A percentile compares a stretch with the other conserved stretches of the same genome.
Conservation (phyloP, 169 alveolate genomes). For the Eimeria acervulina region DNA sequence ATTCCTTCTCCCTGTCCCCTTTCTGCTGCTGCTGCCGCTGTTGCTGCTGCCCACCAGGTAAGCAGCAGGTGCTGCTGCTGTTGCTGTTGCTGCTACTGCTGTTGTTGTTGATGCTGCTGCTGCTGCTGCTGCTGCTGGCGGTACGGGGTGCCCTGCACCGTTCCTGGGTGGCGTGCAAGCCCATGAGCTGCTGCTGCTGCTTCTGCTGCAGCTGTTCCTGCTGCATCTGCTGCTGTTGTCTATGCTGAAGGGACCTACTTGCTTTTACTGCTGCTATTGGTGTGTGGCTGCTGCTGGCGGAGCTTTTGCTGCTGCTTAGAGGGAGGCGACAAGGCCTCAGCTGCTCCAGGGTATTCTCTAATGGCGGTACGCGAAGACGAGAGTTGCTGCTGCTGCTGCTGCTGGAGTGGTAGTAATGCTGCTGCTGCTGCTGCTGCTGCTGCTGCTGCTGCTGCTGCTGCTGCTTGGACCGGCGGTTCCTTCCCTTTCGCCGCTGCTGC, state of each 20-base stretch:
- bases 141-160: no score
- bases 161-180: no score
- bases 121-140: neutral
- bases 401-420: neutral
- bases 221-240: slow-evolving; percentile 13
- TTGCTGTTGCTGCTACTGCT: neutral
- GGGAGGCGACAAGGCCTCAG: neutral
- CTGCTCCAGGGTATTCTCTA: slow-evolving; percentile 17
- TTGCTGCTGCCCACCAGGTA: slow-evolving; percentile 15
- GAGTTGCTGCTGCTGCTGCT: neutral
- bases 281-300: neutral
- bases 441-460: slow-evolving; percentile 14
- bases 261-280: slow-evolving; percentile 28
- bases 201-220: neutral
- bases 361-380: neutral
- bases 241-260: neutral
- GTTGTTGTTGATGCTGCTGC: neutral
- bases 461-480: slow-evolving; percentile 2
- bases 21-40: slow-evolving; percentile 47
- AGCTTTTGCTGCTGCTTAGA: neutral
- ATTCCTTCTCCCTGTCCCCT: neutral
- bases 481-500: slow-evolving; percentile 2
- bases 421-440: slow-evolving; percentile 46
- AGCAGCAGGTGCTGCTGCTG: neutral
- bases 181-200: neutral